Percentiles rank a stretch among this genome's conserved stretches.
Evolutionary conservation across 1,139 yeast genomes (phyloP).

Genomic region (Hyphopichia buzzinii): DNA sequence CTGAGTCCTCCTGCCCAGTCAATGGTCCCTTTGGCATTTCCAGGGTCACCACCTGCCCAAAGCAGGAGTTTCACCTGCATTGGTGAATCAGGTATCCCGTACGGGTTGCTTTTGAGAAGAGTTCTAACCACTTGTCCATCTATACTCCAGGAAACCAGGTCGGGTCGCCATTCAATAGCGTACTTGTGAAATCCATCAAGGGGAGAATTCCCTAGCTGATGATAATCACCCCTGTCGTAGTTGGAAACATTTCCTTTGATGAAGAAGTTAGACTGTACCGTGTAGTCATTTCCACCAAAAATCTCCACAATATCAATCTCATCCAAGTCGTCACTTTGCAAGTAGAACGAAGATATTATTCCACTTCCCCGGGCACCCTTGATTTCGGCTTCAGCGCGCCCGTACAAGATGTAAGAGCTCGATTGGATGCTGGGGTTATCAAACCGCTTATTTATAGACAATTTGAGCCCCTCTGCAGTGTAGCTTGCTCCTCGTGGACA

Average conservation of each 20-base stretch:
- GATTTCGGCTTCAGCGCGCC: slow-evolving; percentile 42
- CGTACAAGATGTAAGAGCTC: slow-evolving; percentile 37
- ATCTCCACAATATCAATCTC: slow-evolving; percentile 47
- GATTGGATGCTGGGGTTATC: slow-evolving; percentile 43
- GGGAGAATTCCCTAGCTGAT: slow-evolving; percentile 19
- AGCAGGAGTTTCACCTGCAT: slow-evolving; percentile 38
- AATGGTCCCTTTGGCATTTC: slow-evolving; percentile 35
- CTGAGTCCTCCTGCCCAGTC: slow-evolving; percentile 44
- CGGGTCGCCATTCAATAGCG: slow-evolving; percentile 40
- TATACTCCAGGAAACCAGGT: slow-evolving; percentile 29
- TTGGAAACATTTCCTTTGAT: slow-evolving; percentile 44
- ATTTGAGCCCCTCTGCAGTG: slow-evolving; percentile 11
- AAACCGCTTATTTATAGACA: slow-evolving; percentile 24
- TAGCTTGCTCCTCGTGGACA: slow-evolving; percentile 9
- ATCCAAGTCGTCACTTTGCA: slow-evolving; percentile 48
- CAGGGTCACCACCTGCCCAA: slow-evolving; percentile 44
- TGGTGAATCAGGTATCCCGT: slow-evolving; percentile 40
- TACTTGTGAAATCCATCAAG: slow-evolving; percentile 24
- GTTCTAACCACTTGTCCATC: slow-evolving; percentile 28
- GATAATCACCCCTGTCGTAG: slow-evolving; percentile 41
- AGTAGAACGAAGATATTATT: slow-evolving; percentile 42
- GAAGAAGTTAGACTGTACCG: slow-evolving; percentile 43
- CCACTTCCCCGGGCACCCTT: slow-evolving; percentile 40
- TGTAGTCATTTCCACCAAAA: slow-evolving; percentile 36
- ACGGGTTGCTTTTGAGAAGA: slow-evolving; percentile 16